These are phyloP conservation scores for Cutaneotrichosporon daszewskae DNA, from an alignment of 1,284 basidiomycete genomes.

Conservation along the genomic window DNA sequence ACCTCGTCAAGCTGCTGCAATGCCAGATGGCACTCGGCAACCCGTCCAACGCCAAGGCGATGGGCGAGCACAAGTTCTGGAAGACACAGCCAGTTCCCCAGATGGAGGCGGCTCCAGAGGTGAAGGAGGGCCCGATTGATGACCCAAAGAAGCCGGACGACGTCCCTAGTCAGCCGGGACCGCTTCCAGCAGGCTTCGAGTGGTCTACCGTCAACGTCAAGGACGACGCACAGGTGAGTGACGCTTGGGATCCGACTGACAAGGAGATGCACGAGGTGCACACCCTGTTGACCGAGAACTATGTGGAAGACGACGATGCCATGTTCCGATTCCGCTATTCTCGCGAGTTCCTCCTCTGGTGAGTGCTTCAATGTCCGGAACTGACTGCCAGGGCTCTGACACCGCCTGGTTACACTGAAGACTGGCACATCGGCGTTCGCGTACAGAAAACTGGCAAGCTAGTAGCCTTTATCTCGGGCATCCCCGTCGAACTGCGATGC, in stretches of 20 bases:
- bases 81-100: conserved; percentile 92
- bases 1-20: conserved; percentile 48
- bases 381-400: conserved; percentile 72
- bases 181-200: conserved; percentile 86
- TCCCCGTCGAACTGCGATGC: conserved; percentile 75
- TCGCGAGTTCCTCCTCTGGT: conserved; percentile 92
- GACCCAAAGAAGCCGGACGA: conserved; percentile 68
- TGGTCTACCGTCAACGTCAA: conserved; percentile 83
- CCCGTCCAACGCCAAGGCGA: conserved; percentile 60
- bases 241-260: neutral
- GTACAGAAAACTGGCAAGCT: conserved; percentile 85
- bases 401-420: conserved; percentile 84
- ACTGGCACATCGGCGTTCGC: conserved; percentile 95
- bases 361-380: conserved; percentile 14
- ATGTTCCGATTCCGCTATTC: conserved; percentile 95
- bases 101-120: conserved; percentile 48
- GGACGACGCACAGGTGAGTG: conserved; percentile 63
- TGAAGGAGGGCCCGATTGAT: conserved; percentile 84
- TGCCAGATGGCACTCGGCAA: conserved; percentile 41
- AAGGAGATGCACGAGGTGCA: conserved; percentile 82
- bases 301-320: conserved; percentile 95
- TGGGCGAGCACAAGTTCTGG: conserved; percentile 95
- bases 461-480: conserved; percentile 97
- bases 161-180: conserved; percentile 79
- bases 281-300: conserved; percentile 84